A percentile compares a stretch with the other conserved stretches of the same genome.
Conservation (phyloP, 441 rosid species). For the Syzygium malaccense region DNA sequence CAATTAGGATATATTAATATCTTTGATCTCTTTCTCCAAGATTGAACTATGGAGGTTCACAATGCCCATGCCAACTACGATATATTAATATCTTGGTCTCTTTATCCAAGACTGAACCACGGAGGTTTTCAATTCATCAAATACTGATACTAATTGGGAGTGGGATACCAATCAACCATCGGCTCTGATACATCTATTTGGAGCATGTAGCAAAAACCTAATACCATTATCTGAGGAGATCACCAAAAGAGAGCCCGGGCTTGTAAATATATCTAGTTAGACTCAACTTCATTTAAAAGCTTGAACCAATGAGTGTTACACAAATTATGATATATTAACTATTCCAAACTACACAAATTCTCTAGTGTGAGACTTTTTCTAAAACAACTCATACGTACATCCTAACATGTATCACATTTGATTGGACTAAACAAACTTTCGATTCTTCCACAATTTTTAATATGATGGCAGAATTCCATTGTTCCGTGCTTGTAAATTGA, state of each 20-base stretch:
- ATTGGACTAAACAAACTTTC: background rate
- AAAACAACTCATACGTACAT: background rate
- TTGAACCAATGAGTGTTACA: accelerated
- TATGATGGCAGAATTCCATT: background rate
- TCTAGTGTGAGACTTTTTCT: accelerated
- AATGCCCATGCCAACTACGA: no score
- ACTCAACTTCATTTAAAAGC: accelerated
- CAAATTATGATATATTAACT: background rate
- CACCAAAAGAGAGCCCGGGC: background rate
- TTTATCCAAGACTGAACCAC: no score
- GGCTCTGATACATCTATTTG: background rate
- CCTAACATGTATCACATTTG: background rate
- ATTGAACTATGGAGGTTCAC: no score
- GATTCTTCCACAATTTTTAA: background rate
- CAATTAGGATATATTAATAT: no score
- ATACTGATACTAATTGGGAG: no score
- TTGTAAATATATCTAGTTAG: background rate
- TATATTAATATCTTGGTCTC: no score
- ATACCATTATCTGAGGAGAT: background rate
- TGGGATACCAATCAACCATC: background rate
- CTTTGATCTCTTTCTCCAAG: no score
- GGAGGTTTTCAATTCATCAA: no score
- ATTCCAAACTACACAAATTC: background rate
- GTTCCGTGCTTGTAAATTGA: background rate
- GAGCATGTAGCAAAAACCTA: accelerated